Evolutionary conservation across 257 asterid species (phyloP).

Genomic region (Solanum medicagineum): DNA sequence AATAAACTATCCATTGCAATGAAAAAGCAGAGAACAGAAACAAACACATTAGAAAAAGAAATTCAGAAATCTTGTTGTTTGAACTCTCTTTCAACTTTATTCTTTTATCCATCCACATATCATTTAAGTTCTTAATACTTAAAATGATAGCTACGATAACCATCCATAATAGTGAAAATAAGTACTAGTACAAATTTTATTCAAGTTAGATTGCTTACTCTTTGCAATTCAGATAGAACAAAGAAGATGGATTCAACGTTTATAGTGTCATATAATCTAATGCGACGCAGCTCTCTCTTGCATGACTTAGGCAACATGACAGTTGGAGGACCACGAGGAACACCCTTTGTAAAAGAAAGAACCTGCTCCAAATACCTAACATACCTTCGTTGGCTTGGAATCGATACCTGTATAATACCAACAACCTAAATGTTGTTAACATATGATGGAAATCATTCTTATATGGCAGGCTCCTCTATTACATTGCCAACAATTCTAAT

Average conservation of each 20-base stretch:
- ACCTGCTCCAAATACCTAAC: conserved; percentile 62
- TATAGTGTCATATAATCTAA: conserved; percentile 50
- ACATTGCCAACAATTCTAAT: background rate
- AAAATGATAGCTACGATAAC: no score
- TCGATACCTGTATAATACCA: conserved; percentile 39
- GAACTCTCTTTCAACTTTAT: background rate
- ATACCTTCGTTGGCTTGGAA: conserved; percentile 77
- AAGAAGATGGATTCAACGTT: conserved; percentile 40
- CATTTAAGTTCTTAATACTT: no score
- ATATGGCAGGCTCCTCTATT: background rate
- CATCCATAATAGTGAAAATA: no score
- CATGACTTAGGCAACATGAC: conserved; percentile 44
- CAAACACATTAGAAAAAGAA: background rate
- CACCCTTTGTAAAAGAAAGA: conserved; percentile 19
- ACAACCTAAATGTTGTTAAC: background rate
- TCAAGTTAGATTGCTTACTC: conserved; percentile 15
- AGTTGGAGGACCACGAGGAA: conserved; percentile 14
- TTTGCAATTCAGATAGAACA: conserved; percentile 53
- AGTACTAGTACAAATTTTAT: background rate
- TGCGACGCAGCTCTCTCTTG: conserved; percentile 43
- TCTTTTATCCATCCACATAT: background rate
- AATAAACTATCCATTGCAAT: background rate
- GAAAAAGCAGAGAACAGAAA: background rate
- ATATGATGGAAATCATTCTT: background rate
- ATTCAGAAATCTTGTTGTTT: background rate